phyloP scores from a whole-genome alignment of 116 monocot genomes.

The Iris pallida region DNA sequence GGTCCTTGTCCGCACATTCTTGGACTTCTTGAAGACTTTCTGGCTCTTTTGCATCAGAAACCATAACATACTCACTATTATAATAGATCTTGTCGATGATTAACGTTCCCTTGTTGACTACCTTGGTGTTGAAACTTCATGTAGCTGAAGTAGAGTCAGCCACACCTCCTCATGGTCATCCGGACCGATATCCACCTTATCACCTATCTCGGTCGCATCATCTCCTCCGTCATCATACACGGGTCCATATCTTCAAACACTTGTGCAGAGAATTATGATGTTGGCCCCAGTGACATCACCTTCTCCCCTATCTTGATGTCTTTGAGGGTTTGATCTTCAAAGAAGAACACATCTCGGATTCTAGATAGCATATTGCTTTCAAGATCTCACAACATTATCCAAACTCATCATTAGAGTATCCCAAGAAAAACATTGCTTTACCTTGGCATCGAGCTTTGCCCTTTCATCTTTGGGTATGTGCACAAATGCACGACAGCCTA shows the following conservation, averaged over 20 bases:
- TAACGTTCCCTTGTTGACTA: background rate
- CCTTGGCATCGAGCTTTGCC: constrained; percentile 1
- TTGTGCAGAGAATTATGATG: background rate
- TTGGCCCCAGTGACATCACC: background rate
- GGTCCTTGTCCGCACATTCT: background rate
- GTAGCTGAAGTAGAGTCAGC: background rate
- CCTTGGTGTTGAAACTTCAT: background rate
- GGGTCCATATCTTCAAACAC: background rate
- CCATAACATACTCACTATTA: background rate
- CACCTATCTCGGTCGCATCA: background rate
- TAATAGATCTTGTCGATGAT: background rate
- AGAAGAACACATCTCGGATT: background rate
- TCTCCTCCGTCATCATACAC: background rate
- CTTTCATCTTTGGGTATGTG: background rate
- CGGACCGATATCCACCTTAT: no score
- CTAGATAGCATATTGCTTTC: background rate
- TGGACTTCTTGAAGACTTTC: background rate
- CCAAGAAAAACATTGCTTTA: constrained; percentile 3
- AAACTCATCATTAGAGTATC: background rate
- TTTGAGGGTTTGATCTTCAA: background rate
- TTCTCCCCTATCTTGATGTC: background rate
- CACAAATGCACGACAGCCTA: background rate
- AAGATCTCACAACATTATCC: background rate
- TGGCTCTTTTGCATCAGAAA: background rate
- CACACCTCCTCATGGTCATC: background rate